A percentile compares a stretch with the other conserved stretches of the same genome.
phyloP scores from a whole-genome alignment of 352 stramenopile genomes.

The Phytophthora palmivora region DNA sequence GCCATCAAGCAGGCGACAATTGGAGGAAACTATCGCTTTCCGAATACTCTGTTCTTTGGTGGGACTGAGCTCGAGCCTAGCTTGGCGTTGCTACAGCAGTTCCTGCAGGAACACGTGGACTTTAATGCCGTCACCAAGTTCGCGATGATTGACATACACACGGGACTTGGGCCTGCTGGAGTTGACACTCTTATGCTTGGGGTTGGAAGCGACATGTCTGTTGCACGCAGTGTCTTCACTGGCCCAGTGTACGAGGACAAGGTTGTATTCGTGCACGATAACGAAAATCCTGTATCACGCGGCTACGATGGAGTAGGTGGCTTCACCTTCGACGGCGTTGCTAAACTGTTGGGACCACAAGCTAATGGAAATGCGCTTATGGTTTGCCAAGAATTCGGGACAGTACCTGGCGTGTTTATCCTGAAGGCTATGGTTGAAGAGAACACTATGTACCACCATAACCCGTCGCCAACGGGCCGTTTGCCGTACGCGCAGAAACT shows the following conservation, averaged over 20 bases:
- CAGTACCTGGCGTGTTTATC: slow-evolving; percentile 59
- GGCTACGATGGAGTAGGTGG: slow-evolving; percentile 67
- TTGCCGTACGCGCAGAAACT: slow-evolving; percentile 69
- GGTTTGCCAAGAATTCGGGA: slow-evolving; percentile 80
- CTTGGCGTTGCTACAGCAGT: slow-evolving; percentile 62
- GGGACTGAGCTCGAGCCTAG: slow-evolving; percentile 79
- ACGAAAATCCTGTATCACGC: slow-evolving; percentile 44
- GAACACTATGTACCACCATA: slow-evolving; percentile 65
- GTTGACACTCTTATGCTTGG: slow-evolving; percentile 68
- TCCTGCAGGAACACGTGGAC: slow-evolving; percentile 62
- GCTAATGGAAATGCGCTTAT: slow-evolving; percentile 40
- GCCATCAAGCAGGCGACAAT: slow-evolving; percentile 89
- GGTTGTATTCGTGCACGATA: slow-evolving; percentile 40
- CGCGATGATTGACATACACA: slow-evolving; percentile 94
- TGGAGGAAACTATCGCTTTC: slow-evolving; percentile 91
- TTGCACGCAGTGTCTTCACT: slow-evolving; percentile 41
- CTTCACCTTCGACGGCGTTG: slow-evolving; percentile 49
- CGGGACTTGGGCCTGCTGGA: slow-evolving; percentile 82
- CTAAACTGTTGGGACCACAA: slow-evolving; percentile 32
- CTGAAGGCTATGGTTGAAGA: slow-evolving; percentile 68
- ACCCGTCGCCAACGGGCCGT: slow-evolving; percentile 39
- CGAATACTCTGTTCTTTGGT: slow-evolving; percentile 87
- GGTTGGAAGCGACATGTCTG: slow-evolving; percentile 23
- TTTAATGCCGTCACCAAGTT: slow-evolving; percentile 47
- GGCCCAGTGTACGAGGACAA: slow-evolving; percentile 34